These are phyloP conservation scores for Puccinia hordei DNA, from an alignment of 1,284 basidiomycete genomes.

Conservation along the genomic window DNA sequence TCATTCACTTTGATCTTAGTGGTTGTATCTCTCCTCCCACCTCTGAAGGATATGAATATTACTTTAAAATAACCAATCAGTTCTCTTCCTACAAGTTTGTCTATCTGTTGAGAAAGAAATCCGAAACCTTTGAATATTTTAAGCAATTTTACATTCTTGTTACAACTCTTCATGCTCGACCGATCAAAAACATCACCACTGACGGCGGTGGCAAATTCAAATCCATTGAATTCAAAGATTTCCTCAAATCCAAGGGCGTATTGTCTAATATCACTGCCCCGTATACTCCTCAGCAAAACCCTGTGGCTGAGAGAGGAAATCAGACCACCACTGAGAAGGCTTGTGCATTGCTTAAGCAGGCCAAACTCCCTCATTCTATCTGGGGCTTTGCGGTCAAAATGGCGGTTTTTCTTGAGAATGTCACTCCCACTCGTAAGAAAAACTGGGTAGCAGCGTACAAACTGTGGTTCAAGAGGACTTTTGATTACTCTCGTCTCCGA, in stretches of 20 bases:
- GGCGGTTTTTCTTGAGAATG: conserved; percentile 15
- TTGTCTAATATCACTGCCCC: too few relatives aligned
- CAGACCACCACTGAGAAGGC: conserved; percentile 13
- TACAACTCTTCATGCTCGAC: too few relatives aligned
- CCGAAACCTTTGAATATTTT: too few relatives aligned
- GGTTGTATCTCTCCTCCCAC: not conserved
- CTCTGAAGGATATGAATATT: not conserved
- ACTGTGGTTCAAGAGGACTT: not conserved
- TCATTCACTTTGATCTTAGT: not conserved
- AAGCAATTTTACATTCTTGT: too few relatives aligned
- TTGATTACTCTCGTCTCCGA: not conserved
- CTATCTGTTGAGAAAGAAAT: too few relatives aligned
- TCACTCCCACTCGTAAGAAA: not conserved
- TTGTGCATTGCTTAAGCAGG: not conserved
- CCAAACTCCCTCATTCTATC: not conserved
- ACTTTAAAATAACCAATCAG: not conserved
- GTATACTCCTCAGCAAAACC: conserved; percentile 12
- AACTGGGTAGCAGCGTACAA: not conserved
- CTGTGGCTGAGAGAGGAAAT: conserved; percentile 22
- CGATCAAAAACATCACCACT: not conserved
- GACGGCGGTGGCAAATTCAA: not conserved
- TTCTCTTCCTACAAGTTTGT: too few relatives aligned
- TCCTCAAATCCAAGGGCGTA: too few relatives aligned
- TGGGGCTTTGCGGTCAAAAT: conserved; percentile 21
- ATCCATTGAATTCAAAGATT: too few relatives aligned